These are phyloP conservation scores for Liriodendron chinense DNA, from an alignment of 164 flowering plant species.

Conservation along the genomic window DNA sequence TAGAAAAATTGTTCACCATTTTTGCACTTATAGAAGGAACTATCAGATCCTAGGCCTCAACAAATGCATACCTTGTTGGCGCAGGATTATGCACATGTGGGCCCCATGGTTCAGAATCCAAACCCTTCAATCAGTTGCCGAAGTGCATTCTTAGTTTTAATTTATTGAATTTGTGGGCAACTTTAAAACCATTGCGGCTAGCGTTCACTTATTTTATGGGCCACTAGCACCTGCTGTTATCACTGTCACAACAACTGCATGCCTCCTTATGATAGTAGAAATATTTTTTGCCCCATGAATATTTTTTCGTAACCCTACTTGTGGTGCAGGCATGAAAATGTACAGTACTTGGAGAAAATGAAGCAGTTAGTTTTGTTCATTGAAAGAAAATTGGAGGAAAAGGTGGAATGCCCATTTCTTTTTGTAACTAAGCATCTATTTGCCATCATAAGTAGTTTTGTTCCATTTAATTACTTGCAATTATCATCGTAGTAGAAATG, in stretches of 20 bases:
- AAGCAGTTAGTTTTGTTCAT: conserved; percentile 82
- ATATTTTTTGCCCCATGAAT: background rate
- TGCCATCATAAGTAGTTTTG: background rate
- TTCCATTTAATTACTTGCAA: too few relatives aligned
- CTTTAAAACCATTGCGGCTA: background rate
- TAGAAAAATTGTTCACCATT: too few relatives aligned
- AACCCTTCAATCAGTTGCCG: too few relatives aligned
- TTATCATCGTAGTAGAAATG: too few relatives aligned
- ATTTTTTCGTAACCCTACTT: background rate
- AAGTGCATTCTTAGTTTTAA: background rate
- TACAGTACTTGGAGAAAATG: conserved; percentile 86
- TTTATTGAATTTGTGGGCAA: too few relatives aligned
- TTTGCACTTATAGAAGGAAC: too few relatives aligned
- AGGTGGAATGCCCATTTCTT: conserved; percentile 38
- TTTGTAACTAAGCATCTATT: background rate
- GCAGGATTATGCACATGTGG: too few relatives aligned
- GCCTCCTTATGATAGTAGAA: background rate
- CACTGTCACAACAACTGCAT: background rate
- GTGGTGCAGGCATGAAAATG: conserved; percentile 85
- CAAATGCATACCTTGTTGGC: too few relatives aligned
- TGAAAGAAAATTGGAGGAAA: conserved; percentile 75
- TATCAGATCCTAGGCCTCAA: too few relatives aligned
- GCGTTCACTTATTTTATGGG: background rate
- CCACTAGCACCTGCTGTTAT: background rate
- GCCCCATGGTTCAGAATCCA: too few relatives aligned